Percentiles rank a stretch among this genome's conserved stretches.
Conservation (phyloP, 2,329 filamentous ascomycete species). For the Verruconis gallopava region DNA sequence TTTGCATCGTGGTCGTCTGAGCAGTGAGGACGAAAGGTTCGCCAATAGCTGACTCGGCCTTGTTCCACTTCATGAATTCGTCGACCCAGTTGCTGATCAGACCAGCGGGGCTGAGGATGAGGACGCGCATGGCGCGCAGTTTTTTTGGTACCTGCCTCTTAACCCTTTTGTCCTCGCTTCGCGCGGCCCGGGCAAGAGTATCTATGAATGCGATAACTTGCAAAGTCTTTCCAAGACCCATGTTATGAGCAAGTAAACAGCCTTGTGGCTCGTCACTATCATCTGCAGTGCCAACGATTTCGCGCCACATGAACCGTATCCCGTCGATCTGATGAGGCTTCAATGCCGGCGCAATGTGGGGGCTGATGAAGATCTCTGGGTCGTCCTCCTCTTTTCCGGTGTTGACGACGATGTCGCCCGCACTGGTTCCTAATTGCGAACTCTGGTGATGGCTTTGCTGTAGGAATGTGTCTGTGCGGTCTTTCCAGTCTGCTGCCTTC, state of each 20-base stretch:
- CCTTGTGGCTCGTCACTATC: constrained; percentile 41
- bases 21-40: constrained; percentile 43
- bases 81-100: constrained; percentile 74
- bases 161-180: constrained; percentile 44
- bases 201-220: constrained; percentile 76
- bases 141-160: constrained; percentile 53
- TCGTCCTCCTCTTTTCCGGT: constrained; percentile 48
- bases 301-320: constrained; percentile 80
- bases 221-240: constrained; percentile 90
- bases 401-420: constrained; percentile 47
- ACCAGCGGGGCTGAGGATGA: constrained; percentile 64
- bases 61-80: constrained; percentile 59
- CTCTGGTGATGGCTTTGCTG: constrained; percentile 43
- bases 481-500: not conserved
- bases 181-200: constrained; percentile 54
- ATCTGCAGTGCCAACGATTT: constrained; percentile 44
- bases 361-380: constrained; percentile 50
- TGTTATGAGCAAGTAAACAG: constrained; percentile 74
- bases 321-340: constrained; percentile 73
- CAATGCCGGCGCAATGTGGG: constrained; percentile 49
- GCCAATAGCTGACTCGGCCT: constrained; percentile 32
- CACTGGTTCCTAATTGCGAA: constrained; percentile 14
- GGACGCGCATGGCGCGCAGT: constrained; percentile 48
- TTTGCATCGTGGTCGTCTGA: constrained; percentile 24
- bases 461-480: constrained; percentile 41